Percentiles rank a stretch among this genome's conserved stretches.
phyloP scores from a whole-genome alignment of 768 basidiomycete species.

The Mycena epipterygia region DNA sequence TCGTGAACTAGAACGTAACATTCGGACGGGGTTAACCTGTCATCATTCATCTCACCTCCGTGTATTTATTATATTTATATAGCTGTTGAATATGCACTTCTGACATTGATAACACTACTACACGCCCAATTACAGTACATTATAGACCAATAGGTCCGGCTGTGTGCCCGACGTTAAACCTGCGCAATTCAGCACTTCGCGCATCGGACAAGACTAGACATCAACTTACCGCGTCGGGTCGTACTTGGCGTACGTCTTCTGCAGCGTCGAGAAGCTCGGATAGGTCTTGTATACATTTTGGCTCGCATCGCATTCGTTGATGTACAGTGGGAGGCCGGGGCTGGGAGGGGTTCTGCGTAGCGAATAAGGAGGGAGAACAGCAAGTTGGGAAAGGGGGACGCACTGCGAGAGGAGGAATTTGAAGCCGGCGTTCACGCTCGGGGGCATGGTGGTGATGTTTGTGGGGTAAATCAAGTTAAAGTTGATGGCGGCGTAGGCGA shows the following conservation, averaged over 20 bases:
- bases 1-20: no score
- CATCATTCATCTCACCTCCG: no score
- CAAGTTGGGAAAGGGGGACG: neutral
- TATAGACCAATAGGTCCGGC: constrained; percentile 28
- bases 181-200: neutral
- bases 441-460: neutral
- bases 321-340: constrained; percentile 33
- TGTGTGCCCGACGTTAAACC: constrained; percentile 29
- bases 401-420: constrained; percentile 42
- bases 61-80: no score
- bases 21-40: no score
- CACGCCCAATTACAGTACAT: neutral
- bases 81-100: no score
- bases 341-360: neutral
- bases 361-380: neutral
- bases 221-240: constrained; percentile 56
- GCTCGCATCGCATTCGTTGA: constrained; percentile 54
- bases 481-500: constrained; percentile 18
- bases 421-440: neutral
- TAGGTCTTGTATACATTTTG: constrained; percentile 58
- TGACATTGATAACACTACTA: no score
- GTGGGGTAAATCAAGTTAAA: constrained; percentile 6
- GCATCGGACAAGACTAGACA: neutral
- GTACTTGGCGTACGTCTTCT: constrained; percentile 56
- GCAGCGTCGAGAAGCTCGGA: constrained; percentile 51